These are phyloP conservation scores for Clitopilus passeckerianus DNA, from an alignment of 768 basidiomycete genomes.

Conservation along the genomic window DNA sequence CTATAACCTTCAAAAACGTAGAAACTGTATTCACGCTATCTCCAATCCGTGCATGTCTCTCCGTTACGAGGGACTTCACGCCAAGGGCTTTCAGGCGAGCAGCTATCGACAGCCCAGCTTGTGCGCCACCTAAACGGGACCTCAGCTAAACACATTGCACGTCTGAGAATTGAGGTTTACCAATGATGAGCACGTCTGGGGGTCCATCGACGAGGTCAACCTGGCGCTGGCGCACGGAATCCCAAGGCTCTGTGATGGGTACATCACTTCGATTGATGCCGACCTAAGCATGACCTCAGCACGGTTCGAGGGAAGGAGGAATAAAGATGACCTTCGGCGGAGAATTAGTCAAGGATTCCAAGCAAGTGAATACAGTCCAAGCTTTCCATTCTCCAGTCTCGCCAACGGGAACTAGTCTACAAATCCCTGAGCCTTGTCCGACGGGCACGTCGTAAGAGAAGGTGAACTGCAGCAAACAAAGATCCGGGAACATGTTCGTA, in stretches of 20 bases:
- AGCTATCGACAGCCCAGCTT: conserved; percentile 55
- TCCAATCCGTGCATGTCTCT: conserved; percentile 45
- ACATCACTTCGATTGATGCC: conserved; percentile 5
- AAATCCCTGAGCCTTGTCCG: conserved; percentile 39
- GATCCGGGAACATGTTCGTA: conserved; percentile 7
- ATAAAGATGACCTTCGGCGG: conserved; percentile 34
- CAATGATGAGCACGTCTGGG: conserved; percentile 54
- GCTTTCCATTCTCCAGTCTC: conserved; percentile 42
- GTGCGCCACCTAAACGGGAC: conserved; percentile 28
- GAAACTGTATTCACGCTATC: conserved; percentile 27
- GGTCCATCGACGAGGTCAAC: conserved; percentile 38
- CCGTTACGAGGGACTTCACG: conserved; percentile 54
- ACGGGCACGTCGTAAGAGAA: conserved; percentile 45
- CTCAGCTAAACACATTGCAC: not conserved
- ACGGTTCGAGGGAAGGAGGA: conserved; percentile 8
- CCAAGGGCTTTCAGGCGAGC: conserved; percentile 61
- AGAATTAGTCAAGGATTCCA: conserved; percentile 39
- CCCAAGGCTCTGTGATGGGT: conserved; percentile 27
- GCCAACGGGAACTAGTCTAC: conserved; percentile 43
- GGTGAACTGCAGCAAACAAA: conserved; percentile 5
- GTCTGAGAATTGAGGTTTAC: conserved; percentile 16
- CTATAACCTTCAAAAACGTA: not conserved
- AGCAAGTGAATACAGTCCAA: conserved; percentile 46
- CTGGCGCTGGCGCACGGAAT: conserved; percentile 31
- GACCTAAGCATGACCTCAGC: conserved; percentile 1